Percentiles rank a stretch among this genome's conserved stretches.
These are phyloP conservation scores for Gastrolobium bilobum DNA, from an alignment of 306 rosid species.

Conservation along the genomic window DNA sequence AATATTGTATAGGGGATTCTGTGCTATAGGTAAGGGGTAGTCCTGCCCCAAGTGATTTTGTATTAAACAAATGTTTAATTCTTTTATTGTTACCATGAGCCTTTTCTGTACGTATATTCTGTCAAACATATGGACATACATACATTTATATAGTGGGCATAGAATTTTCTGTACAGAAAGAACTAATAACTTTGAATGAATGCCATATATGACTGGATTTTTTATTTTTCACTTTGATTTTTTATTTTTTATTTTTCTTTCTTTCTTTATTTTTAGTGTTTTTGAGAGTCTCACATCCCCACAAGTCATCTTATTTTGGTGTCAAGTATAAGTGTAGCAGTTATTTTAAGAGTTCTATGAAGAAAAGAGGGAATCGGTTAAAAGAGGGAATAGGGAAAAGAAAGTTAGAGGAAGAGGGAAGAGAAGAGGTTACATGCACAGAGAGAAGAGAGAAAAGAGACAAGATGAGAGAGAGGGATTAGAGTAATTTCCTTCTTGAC, in stretches of 20 bases:
- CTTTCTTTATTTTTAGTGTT: background rate
- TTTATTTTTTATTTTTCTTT: background rate
- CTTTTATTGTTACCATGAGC: background rate
- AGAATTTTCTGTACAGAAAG: background rate
- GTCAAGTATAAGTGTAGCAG: too few relatives aligned
- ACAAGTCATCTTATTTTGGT: too few relatives aligned
- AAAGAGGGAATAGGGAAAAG: too few relatives aligned
- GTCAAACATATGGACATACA: background rate
- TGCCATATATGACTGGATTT: background rate
- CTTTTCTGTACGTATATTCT: background rate
- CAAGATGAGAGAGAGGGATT: too few relatives aligned
- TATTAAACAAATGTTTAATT: too few relatives aligned
- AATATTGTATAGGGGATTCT: background rate
- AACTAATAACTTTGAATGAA: slow-evolving; percentile 3
- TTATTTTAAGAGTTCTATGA: too few relatives aligned
- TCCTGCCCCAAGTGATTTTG: background rate
- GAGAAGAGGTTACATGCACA: too few relatives aligned
- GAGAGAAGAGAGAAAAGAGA: too few relatives aligned
- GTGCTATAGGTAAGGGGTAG: too few relatives aligned
- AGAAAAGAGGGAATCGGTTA: too few relatives aligned
- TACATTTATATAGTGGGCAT: background rate
- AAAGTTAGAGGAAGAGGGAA: too few relatives aligned
- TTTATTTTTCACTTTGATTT: background rate
- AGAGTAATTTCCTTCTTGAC: too few relatives aligned
- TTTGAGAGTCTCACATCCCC: background rate